phyloP scores from a whole-genome alignment of 2,329 filamentous ascomycete species.

The Incumbomyces delicatus region DNA sequence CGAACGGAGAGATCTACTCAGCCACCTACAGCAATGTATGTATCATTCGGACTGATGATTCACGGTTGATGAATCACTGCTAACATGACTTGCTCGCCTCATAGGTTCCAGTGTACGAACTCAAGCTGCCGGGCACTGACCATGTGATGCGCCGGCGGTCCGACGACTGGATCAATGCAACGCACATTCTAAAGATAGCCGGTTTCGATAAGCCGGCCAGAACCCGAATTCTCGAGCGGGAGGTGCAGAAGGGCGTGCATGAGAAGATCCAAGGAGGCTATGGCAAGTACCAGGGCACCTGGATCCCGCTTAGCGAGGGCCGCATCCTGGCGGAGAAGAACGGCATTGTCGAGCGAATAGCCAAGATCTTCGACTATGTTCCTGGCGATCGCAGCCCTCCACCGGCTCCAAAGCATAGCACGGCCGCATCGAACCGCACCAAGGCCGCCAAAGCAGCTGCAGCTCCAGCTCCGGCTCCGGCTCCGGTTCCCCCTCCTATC shows the following conservation, averaged over 20 bases:
- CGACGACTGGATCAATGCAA: constrained; percentile 99
- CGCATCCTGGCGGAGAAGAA: constrained; percentile 77
- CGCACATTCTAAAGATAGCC: constrained; percentile 92
- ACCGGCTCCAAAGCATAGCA: constrained; percentile 82
- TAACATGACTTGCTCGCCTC: constrained; percentile 7
- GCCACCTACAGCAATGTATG: constrained; percentile 56
- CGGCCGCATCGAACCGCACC: constrained; percentile 60
- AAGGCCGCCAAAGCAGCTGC: constrained; percentile 60
- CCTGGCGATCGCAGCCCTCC: constrained; percentile 81
- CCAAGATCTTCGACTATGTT: constrained; percentile 79
- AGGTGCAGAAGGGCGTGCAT: constrained; percentile 91
- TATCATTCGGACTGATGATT: constrained; percentile 1
- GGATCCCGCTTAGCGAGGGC: constrained; percentile 81
- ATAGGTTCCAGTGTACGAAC: constrained; percentile 91
- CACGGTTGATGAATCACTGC: background rate
- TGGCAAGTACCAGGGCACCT: constrained; percentile 98
- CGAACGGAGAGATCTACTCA: constrained; percentile 46
- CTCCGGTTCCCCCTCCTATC: constrained; percentile 8
- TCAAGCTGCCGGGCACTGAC: constrained; percentile 65
- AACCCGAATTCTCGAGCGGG: constrained; percentile 88
- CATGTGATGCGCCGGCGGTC: constrained; percentile 92
- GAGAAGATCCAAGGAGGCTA: constrained; percentile 98
- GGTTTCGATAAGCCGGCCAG: constrained; percentile 94
- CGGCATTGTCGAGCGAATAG: constrained; percentile 71
- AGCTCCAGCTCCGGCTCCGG: constrained; percentile 53